phyloP scores from a whole-genome alignment of 2,329 filamentous ascomycete species.

The Alternaria tenuissima region DNA sequence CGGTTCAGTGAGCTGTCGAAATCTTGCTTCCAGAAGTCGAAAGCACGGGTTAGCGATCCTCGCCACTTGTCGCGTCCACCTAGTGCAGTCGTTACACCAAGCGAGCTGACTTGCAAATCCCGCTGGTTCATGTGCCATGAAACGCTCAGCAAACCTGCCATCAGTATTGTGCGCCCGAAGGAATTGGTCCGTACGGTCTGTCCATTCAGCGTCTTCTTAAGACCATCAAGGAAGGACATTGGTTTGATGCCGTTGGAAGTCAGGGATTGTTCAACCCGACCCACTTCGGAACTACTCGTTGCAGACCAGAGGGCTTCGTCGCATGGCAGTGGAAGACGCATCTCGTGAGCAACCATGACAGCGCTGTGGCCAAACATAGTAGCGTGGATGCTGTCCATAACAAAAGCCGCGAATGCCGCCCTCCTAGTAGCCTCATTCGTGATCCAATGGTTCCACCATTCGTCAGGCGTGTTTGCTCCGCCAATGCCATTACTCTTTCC shows the following conservation, averaged over 20 bases:
- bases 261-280: slow-evolving; percentile 80
- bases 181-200: slow-evolving; percentile 88
- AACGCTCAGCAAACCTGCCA: slow-evolving; percentile 91
- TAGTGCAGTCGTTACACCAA: slow-evolving; percentile 80
- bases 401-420: slow-evolving; percentile 91
- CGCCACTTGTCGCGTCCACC: slow-evolving; percentile 94
- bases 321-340: slow-evolving; percentile 88
- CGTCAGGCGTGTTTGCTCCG: slow-evolving; percentile 76
- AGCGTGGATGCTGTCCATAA: slow-evolving; percentile 94
- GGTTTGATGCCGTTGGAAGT: slow-evolving; percentile 83
- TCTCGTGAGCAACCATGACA: slow-evolving; percentile 96
- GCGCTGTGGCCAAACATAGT: slow-evolving; percentile 98
- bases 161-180: slow-evolving; percentile 90
- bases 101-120: slow-evolving; percentile 88
- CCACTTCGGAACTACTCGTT: slow-evolving; percentile 85
- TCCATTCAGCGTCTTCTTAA: slow-evolving; percentile 88
- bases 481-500: slow-evolving; percentile 57
- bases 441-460: slow-evolving; percentile 97
- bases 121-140: slow-evolving; percentile 98
- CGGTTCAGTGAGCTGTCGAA: slow-evolving; percentile 84
- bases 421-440: slow-evolving; percentile 89
- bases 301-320: slow-evolving; percentile 94
- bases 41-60: slow-evolving; percentile 81
- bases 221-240: slow-evolving; percentile 85
- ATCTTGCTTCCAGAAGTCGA: slow-evolving; percentile 91